These are phyloP conservation scores for Lactifluus subvellereus DNA, from an alignment of 768 basidiomycete genomes.

Conservation along the genomic window DNA sequence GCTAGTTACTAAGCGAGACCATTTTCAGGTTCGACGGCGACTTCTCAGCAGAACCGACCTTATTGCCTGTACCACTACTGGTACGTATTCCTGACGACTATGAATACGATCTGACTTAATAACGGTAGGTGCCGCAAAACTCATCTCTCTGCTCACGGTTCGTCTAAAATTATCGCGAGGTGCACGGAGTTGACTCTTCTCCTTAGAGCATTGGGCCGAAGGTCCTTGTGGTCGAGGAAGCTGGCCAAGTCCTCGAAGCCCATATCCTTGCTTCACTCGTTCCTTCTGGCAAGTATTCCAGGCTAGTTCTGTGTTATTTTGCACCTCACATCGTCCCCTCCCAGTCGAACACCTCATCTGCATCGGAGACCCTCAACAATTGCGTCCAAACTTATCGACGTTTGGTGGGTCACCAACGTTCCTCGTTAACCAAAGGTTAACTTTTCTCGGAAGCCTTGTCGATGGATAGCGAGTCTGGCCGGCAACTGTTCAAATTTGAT, in stretches of 20 bases:
- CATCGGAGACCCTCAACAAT: constrained; percentile 76
- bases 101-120: neutral
- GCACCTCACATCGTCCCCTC: neutral
- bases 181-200: neutral
- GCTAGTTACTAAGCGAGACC: neutral
- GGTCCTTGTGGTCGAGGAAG: constrained; percentile 71
- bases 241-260: constrained; percentile 77
- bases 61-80: constrained; percentile 74
- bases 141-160: constrained; percentile 53
- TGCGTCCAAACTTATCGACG: constrained; percentile 62
- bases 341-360: constrained; percentile 63
- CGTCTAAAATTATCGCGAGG: constrained; percentile 1
- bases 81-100: constrained; percentile 32
- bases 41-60: constrained; percentile 52
- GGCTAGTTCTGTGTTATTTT: neutral
- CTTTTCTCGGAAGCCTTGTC: constrained; percentile 47
- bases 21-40: constrained; percentile 45
- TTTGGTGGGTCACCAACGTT: constrained; percentile 39
- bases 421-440: neutral
- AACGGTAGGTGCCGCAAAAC: constrained; percentile 57
- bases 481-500: constrained; percentile 56
- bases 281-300: constrained; percentile 30
- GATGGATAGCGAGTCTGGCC: constrained; percentile 57
- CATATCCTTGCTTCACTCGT: constrained; percentile 64
- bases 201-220: constrained; percentile 51